Conservation (phyloP, 2,329 filamentous ascomycete species). For the Sporothrix inflata region DNA sequence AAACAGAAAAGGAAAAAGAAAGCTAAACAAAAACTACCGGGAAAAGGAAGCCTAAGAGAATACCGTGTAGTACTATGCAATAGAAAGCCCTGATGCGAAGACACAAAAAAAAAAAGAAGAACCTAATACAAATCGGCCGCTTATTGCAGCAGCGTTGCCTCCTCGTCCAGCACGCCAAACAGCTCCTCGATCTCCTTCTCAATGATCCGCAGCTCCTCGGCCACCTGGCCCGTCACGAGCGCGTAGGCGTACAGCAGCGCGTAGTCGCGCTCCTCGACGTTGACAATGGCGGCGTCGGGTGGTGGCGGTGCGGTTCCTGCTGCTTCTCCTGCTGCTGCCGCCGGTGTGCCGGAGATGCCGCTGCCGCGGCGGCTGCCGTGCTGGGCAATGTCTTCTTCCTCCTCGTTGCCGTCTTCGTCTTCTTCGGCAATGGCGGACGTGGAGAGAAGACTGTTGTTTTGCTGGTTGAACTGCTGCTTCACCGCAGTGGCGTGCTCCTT, state of each 20-base stretch:
- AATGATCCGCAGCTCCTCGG: slow-evolving; percentile 64
- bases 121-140: neutral
- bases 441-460: neutral
- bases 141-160: slow-evolving; percentile 60
- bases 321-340: neutral
- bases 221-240: slow-evolving; percentile 68
- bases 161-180: slow-evolving; percentile 65
- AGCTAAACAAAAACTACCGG: neutral
- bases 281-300: slow-evolving; percentile 34
- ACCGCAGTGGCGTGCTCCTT: slow-evolving; percentile 58
- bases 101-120: neutral
- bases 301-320: neutral
- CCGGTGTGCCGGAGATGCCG: neutral
- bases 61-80: neutral
- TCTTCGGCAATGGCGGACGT: neutral
- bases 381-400: neutral
- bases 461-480: slow-evolving; percentile 5
- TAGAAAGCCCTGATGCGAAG: neutral
- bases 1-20: neutral
- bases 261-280: slow-evolving; percentile 77
- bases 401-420: neutral
- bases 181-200: slow-evolving; percentile 64
- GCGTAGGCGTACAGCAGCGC: slow-evolving; percentile 91
- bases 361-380: neutral
- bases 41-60: neutral